phyloP scores from a whole-genome alignment of 2,329 filamentous ascomycete genomes.

The Colletotrichum siamense region DNA sequence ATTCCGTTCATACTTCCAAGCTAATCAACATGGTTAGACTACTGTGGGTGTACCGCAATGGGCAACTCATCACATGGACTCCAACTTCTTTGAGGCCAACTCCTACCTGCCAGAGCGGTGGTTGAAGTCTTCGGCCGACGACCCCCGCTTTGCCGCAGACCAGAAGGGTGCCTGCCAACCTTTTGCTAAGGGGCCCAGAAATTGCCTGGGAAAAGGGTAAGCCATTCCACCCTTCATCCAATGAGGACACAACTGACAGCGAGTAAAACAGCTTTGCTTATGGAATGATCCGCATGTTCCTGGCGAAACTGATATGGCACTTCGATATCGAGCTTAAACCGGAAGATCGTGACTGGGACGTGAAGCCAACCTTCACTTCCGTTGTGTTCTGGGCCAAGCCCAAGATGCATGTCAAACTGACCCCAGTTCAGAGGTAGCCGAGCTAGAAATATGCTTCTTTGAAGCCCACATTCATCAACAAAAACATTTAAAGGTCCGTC shows the following conservation, averaged over 20 bases:
- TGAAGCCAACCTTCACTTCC: not conserved
- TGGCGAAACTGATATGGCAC: constrained; percentile 51
- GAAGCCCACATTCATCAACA: not conserved
- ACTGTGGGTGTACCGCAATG: not conserved
- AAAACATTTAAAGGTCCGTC: not conserved
- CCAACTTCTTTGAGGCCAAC: not conserved
- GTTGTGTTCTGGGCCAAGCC: not conserved
- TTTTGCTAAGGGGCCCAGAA: not conserved
- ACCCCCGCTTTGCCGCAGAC: not conserved
- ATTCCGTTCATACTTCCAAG: not conserved
- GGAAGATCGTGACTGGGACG: constrained; percentile 15
- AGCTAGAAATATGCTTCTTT: not conserved
- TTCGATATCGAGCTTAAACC: constrained; percentile 50
- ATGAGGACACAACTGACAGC: constrained; percentile 26
- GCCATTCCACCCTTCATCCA: constrained; percentile 39
- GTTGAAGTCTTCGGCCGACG: not conserved
- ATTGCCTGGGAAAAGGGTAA: constrained; percentile 13
- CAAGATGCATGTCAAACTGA: not conserved
- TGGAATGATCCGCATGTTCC: constrained; percentile 53
- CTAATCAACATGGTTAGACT: not conserved
- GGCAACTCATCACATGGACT: not conserved
- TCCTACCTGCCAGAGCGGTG: not conserved
- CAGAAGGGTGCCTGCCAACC: not conserved
- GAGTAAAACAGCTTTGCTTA: constrained; percentile 45
- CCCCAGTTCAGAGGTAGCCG: not conserved